These are phyloP conservation scores for Tylopilus plumbeoviolaceoides DNA, from an alignment of 768 basidiomycete species.

Conservation along the genomic window DNA sequence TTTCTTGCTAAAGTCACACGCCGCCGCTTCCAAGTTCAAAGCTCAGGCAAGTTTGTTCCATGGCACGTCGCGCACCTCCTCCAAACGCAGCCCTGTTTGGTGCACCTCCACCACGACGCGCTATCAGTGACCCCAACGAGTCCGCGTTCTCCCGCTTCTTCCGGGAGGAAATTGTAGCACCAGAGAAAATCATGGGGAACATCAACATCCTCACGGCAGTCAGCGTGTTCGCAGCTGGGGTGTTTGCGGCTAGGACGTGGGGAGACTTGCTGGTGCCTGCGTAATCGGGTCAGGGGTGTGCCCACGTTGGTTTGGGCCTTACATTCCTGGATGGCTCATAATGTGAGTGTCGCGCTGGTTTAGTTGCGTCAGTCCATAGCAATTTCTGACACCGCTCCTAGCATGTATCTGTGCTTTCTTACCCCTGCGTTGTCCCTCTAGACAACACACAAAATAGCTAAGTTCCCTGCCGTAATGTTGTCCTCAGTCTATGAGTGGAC, in stretches of 20 bases:
- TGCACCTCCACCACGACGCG: slow-evolving; percentile 37
- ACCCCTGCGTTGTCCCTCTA: not conserved
- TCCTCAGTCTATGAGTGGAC: slow-evolving; percentile 14
- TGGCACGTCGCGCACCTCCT: slow-evolving; percentile 70
- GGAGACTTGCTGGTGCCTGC: slow-evolving; percentile 74
- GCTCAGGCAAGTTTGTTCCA: slow-evolving; percentile 22
- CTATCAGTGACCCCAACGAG: slow-evolving; percentile 56
- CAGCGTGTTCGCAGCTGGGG: slow-evolving; percentile 65
- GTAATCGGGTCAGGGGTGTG: slow-evolving; percentile 20
- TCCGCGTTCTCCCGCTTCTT: slow-evolving; percentile 51
- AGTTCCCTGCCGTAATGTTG: slow-evolving; percentile 18
- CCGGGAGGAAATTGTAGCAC: slow-evolving; percentile 64
- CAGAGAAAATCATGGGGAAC: slow-evolving; percentile 74
- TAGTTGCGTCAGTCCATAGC: not conserved
- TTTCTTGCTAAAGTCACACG: not conserved
- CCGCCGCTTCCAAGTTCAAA: not conserved
- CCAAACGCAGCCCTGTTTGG: slow-evolving; percentile 52
- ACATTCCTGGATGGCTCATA: not conserved
- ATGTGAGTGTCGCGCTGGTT: slow-evolving; percentile 5
- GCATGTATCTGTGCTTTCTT: slow-evolving; percentile 4
- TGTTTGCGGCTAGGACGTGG: slow-evolving; percentile 69
- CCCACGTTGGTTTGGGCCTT: not conserved
- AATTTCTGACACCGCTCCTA: slow-evolving; percentile 2
- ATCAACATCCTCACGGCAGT: slow-evolving; percentile 64
- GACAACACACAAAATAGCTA: slow-evolving; percentile 15